phyloP scores from a whole-genome alignment of 495 filamentous ascomycete genomes.

The Neurospora sp. region DNA sequence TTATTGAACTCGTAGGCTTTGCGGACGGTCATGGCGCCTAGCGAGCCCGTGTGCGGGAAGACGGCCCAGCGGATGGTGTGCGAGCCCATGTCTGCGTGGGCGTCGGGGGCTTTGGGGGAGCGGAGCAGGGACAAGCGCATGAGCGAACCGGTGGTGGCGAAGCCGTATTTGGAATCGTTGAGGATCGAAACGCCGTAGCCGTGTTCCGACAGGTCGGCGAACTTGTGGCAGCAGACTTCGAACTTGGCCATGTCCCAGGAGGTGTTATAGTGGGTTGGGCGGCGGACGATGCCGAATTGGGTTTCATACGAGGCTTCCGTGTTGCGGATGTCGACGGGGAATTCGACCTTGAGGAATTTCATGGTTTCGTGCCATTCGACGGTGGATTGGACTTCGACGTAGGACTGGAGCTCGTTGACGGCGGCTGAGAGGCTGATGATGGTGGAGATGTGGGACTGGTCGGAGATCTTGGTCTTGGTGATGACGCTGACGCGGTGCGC shows the following conservation, averaged over 20 bases:
- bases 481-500: constrained; percentile 67
- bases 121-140: constrained; percentile 89
- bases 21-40: constrained; percentile 65
- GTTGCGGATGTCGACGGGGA: constrained; percentile 85
- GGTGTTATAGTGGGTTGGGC: constrained; percentile 94
- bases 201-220: constrained; percentile 89
- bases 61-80: constrained; percentile 89
- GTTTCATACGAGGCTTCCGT: constrained; percentile 95
- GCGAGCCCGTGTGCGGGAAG: constrained; percentile 64
- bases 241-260: constrained; percentile 99
- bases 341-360: constrained; percentile 99
- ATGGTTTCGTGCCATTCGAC: constrained; percentile 91
- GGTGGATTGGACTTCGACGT: constrained; percentile 68
- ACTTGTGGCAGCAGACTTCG: constrained; percentile 96
- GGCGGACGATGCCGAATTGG: constrained; percentile 76
- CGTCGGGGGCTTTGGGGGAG: constrained; percentile 92
- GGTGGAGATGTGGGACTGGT: constrained; percentile 78
- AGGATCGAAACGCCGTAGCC: constrained; percentile 88
- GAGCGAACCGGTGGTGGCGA: constrained; percentile 79
- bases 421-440: constrained; percentile 69
- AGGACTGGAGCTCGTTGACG: constrained; percentile 51
- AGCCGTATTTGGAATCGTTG: constrained; percentile 96
- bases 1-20: constrained; percentile 87
- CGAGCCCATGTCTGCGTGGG: constrained; percentile 89
- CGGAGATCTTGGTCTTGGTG: constrained; percentile 77